Evolutionary conservation across 2,329 filamentous ascomycete species (phyloP).

Genomic region (Cladosporium cucumerinum): DNA sequence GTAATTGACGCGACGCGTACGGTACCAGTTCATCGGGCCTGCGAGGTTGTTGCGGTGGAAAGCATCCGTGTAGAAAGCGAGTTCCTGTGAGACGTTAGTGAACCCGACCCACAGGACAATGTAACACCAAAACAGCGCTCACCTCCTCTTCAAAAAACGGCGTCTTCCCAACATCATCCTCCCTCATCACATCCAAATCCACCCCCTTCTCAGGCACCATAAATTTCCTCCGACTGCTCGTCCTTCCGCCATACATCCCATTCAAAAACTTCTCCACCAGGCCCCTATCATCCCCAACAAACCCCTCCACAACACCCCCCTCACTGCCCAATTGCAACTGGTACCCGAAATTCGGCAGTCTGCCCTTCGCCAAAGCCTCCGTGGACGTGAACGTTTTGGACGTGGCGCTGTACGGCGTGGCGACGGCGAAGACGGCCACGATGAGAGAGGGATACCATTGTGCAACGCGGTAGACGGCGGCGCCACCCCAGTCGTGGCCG

Average conservation of each 20-base stretch:
- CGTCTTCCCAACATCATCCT: conserved; percentile 49
- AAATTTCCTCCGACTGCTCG: conserved; percentile 52
- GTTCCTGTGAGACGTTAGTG: conserved; percentile 45
- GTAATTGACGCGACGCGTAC: conserved; percentile 67
- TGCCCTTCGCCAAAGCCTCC: neutral
- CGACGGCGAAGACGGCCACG: conserved; percentile 72
- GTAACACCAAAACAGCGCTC: too few relatives aligned
- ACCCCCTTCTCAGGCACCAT: conserved; percentile 63
- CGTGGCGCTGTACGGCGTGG: conserved; percentile 62
- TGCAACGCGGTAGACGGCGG: conserved; percentile 69
- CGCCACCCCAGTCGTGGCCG: conserved; percentile 89
- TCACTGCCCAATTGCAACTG: conserved; percentile 68
- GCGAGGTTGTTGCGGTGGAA: conserved; percentile 70
- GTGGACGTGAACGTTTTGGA: conserved; percentile 27
- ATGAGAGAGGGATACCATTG: conserved; percentile 72
- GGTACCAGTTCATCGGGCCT: conserved; percentile 75
- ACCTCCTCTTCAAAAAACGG: conserved; percentile 62
- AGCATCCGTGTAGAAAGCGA: conserved; percentile 73
- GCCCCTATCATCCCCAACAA: conserved; percentile 47
- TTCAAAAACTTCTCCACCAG: conserved; percentile 67
- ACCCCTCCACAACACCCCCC: conserved; percentile 50
- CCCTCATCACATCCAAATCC: conserved; percentile 59
- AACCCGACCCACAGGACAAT: neutral
- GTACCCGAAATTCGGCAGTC: conserved; percentile 71
- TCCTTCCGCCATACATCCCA: conserved; percentile 65